phyloP scores from a whole-genome alignment of 345 rosid species.

The Brassica napus region DNA sequence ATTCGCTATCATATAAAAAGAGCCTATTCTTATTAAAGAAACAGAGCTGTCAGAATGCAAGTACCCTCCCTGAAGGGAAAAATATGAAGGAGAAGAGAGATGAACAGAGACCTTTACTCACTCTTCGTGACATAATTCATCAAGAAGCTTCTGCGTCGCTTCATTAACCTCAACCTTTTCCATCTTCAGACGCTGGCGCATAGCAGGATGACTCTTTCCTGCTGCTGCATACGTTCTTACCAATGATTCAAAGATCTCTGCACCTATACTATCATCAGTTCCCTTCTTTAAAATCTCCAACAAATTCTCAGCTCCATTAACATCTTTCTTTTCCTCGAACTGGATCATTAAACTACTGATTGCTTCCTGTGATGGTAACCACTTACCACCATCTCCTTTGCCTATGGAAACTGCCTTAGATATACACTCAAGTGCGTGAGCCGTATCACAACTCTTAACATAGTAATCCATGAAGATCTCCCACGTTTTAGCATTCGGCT shows the following conservation, averaged over 20 bases:
- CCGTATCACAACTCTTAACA: conserved; percentile 52
- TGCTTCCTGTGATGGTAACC: conserved; percentile 72
- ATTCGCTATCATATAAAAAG: background rate
- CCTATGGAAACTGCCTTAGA: conserved; percentile 67
- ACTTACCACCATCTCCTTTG: conserved; percentile 71
- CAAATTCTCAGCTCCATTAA: conserved; percentile 80
- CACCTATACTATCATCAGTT: conserved; percentile 50
- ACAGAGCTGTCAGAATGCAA: conserved; percentile 17
- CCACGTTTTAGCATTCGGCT: conserved; percentile 85
- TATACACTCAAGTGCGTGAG: conserved; percentile 62
- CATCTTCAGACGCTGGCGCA: conserved; percentile 80
- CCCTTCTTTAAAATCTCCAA: conserved; percentile 73
- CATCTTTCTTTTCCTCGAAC: conserved; percentile 73
- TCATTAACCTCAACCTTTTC: conserved; percentile 70
- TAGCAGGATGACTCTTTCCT: conserved; percentile 61
- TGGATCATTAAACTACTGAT: conserved; percentile 57
- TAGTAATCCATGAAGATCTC: conserved; percentile 69
- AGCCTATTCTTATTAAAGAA: conserved; percentile 32
- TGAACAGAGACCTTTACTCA: conserved; percentile 54
- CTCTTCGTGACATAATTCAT: conserved; percentile 59
- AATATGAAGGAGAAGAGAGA: conserved; percentile 16
- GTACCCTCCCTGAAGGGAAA: background rate
- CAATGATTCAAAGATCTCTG: conserved; percentile 69
- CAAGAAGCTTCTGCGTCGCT: conserved; percentile 63
- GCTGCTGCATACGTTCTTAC: conserved; percentile 89